These are phyloP conservation scores for Datura wrightii DNA, from an alignment of 257 asterid species.

Conservation along the genomic window DNA sequence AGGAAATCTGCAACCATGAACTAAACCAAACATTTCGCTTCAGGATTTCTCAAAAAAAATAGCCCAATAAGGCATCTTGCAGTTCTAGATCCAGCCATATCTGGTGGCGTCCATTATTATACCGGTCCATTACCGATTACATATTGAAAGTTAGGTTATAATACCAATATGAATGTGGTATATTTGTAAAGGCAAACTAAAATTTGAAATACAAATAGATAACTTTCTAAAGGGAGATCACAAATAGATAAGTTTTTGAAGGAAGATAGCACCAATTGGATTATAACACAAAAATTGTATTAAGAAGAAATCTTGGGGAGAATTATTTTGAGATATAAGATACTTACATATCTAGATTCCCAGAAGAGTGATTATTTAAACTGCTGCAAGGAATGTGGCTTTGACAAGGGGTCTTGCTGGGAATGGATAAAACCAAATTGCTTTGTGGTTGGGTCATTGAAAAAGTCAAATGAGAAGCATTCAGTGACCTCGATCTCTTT, in stretches of 20 bases:
- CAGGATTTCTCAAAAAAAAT: background rate
- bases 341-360: conserved; percentile 41
- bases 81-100: too few species aligned
- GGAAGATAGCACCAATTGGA: too few species aligned
- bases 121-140: background rate
- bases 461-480: conserved; percentile 30
- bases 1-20: background rate
- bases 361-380: conserved; percentile 35
- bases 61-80: background rate
- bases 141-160: background rate
- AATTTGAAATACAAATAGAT: background rate
- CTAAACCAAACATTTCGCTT: background rate
- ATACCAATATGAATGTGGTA: background rate
- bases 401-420: conserved; percentile 41
- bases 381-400: conserved; percentile 38
- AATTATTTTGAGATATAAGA: background rate
- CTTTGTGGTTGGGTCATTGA: conserved; percentile 30
- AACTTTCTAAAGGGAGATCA: background rate
- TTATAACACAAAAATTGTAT: background rate
- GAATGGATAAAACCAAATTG: conserved; percentile 36
- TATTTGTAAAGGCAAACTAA: background rate
- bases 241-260: too few species aligned
- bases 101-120: background rate
- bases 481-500: conserved; percentile 33
- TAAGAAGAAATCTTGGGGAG: background rate